phyloP scores from a whole-genome alignment of 768 basidiomycete species.

The Naematelia aurantialba region DNA sequence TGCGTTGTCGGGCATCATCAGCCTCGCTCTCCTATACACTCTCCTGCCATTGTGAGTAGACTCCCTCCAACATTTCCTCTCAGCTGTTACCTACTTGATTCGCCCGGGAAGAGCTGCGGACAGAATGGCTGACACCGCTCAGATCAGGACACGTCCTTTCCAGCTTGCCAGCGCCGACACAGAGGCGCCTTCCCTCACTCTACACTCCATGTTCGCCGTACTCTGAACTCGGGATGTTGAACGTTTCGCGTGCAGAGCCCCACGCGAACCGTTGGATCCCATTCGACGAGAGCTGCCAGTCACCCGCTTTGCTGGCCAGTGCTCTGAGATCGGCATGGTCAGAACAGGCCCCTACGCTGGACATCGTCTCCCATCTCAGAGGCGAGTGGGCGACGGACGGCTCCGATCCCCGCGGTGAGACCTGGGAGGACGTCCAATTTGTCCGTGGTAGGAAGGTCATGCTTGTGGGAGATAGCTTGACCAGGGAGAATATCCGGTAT shows the following conservation, averaged over 20 bases:
- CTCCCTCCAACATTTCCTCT: too few relatives aligned
- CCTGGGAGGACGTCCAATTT: constrained; percentile 26
- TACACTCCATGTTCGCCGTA: constrained; percentile 17
- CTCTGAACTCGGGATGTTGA: constrained; percentile 19
- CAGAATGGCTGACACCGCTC: not conserved
- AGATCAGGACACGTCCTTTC: not conserved
- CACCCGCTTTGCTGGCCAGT: constrained; percentile 23
- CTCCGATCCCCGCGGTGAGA: not conserved
- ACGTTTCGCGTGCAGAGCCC: constrained; percentile 10
- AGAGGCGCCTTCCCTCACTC: not conserved
- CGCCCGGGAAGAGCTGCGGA: too few relatives aligned
- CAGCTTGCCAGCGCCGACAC: not conserved
- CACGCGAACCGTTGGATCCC: constrained; percentile 30
- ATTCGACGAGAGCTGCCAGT: constrained; percentile 10
- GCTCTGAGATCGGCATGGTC: constrained; percentile 6
- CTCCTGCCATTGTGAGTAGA: not conserved
- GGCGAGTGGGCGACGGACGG: constrained; percentile 7
- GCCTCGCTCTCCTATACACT: not conserved
- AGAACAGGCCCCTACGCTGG: not conserved
- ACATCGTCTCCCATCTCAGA: not conserved
- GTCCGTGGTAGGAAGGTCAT: constrained; percentile 28
- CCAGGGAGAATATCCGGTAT: constrained; percentile 27
- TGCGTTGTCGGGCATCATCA: not conserved
- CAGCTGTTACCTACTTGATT: too few relatives aligned
- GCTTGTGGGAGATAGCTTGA: constrained; percentile 31